Percentiles rank a stretch among this genome's conserved stretches.
Conservation (phyloP, 768 basidiomycete genomes). For the Boletellus ananiceps region DNA sequence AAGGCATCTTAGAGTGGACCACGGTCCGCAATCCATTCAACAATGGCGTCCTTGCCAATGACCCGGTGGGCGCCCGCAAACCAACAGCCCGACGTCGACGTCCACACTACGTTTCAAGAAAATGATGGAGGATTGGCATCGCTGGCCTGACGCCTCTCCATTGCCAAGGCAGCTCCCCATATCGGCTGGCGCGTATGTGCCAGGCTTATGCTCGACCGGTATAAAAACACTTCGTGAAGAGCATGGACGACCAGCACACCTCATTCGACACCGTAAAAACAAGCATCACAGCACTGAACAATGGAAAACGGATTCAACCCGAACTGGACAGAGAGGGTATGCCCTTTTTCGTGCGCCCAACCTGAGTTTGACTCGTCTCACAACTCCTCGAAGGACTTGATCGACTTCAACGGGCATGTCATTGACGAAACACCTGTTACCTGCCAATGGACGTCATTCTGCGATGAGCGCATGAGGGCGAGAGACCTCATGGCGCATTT, state of each 20-base stretch:
- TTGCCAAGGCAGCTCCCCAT: neutral
- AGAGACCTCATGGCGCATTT: constrained; percentile 8
- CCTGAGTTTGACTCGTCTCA: neutral
- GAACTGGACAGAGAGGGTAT: constrained; percentile 1
- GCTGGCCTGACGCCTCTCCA: neutral
- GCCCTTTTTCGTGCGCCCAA: neutral
- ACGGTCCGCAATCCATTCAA: neutral
- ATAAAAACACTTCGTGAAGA: constrained; percentile 5
- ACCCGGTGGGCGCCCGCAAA: constrained; percentile 1
- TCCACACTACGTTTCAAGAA: neutral
- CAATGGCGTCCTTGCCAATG: constrained; percentile 1
- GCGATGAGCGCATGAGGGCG: neutral
- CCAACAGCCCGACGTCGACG: neutral
- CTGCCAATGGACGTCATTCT: constrained; percentile 10
- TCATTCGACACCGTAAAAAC: neutral
- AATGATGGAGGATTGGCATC: neutral
- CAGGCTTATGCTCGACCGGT: neutral
- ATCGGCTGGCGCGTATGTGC: neutral
- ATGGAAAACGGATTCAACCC: neutral
- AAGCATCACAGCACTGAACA: neutral
- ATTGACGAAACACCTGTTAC: neutral
- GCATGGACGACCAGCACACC: neutral
- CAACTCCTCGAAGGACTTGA: neutral
- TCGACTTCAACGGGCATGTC: neutral
- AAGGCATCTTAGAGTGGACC: neutral